Base-by-base conservation (phyloP, 345 rosid genomes). In the Crucihimalaya himalaica region DNA sequence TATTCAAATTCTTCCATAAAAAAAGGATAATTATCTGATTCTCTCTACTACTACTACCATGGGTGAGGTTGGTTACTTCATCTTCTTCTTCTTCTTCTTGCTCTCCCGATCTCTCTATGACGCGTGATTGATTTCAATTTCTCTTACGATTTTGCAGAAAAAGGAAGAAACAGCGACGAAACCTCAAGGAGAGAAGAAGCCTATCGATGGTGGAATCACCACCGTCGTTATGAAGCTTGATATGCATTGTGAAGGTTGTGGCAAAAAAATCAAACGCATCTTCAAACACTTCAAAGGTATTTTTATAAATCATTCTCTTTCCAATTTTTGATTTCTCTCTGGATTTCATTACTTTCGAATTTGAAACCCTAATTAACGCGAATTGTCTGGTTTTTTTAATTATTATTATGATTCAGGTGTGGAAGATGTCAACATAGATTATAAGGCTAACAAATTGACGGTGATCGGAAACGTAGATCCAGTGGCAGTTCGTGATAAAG, bases 221-320 rank as follows among this genome's bases (percentile, higher is more conserved):
- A 75, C 83, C 53, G 83, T 84, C 74, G 88, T 91, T 25, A 71
- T 86, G 85, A 91, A 87, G 83, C 69, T 78, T 66, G 91, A 89
- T 59, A 78, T 95, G 84, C 97, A 89, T 84, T 95, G 99, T 32
- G 93, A 91, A 60, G 97, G 96, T 15, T 95, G 99, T 45, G 97
- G 96, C 25, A 89, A 87, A 85, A 89, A 84, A 70, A 74, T 94
- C 75, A 75, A 61, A 58, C 86, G 84, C 13, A 31, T 71, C 5
- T 66, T 84, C 58, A 89, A 81, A 32, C 55, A 70, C 23, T 71
- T 63, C 18, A 81, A 75, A 42, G 98, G 99, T 95, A 83, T 54
- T 2, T 15, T 1, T 43, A 6, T 2, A 7, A 73, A 15, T 4
- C 29, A 39, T 27, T 23, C 3, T 39, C 63, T 19, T 40, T 10